Evolutionary conservation across 495 filamentous ascomycete species (phyloP), one percentile per base, ranked within the genome.

Genomic region (Halenospora varia): DNA sequence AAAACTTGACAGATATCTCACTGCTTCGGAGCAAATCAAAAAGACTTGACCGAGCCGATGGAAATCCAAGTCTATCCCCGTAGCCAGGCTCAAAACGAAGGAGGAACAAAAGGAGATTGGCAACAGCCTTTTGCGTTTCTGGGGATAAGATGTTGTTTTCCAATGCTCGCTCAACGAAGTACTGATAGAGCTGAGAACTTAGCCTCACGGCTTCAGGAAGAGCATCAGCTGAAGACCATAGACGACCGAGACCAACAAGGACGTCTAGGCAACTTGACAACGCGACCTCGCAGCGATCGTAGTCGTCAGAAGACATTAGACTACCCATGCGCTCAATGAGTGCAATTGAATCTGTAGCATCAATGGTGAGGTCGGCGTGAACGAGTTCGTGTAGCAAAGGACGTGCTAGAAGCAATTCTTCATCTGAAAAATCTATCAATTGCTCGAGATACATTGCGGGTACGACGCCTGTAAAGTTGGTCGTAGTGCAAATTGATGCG

Each of bases 101-200:
- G 0, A 97, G 71, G 47, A 76, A 73, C 47, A 88, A 79, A 10
- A 97, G 75, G 10, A 96, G 71, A 29, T 76, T 73, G 15, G 85
- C 81, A 47, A 96, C 74, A 2, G 75, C 72, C 51, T 85, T 80
- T 53, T 88, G 85, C n/a, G 87, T 80, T 25, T 75, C 76, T 15
- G 85, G 68, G 3, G 92, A 92, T 15, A 88, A 75, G 53, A 83
- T 79, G 17, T 79, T 80, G 48, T 77, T 84, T 24, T 80, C 74
- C 15, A 96, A 64, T 1, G 82, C 77, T 17, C 73, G 76, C 29
- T 81, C 82, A 19, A 90, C 79, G 61, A 93, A 86, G 80, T 88
- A 92, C 19, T 77, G 68, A 70, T 96, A 97, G n/a, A 97, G 68
- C 45, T 90, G 85, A 47, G 82, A 77, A 23, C 83, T 89, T 53